Evolutionary conservation across 2,329 filamentous ascomycete species (phyloP), one percentile per base, ranked within the genome.

Genomic region (Cyphellophora attinorum): DNA sequence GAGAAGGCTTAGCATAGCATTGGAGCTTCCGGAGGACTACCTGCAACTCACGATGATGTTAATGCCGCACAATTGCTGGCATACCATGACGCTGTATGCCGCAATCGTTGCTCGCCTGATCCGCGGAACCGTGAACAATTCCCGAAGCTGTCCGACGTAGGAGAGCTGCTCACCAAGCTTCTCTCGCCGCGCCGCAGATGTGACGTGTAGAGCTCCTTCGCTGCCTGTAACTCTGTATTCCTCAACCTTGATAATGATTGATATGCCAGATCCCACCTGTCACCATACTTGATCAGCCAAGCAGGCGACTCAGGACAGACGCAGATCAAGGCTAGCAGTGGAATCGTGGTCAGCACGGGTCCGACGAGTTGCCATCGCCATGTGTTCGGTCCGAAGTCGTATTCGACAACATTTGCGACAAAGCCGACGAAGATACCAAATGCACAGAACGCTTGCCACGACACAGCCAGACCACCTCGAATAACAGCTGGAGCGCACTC

Each of bases 381-480:
- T 5, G 72, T 62, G 18, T 75, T 69, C 3, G 51, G 49, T 13
- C 73, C 72, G 0, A 67, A 65, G 31, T 76, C 61, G 30, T 72
- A 75, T 29, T 81, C 72, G 3, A 68, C 73, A 18, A 81, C 62
- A 48, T 81, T 82, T 37, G 76, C 75, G 37, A 66, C 70, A 37
- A 72, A 77, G 6, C 79, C 80, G 12, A 81, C 58, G 54, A 82
- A 78, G 46, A 82, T 80, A 17, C 75, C 74, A 61, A 62, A 63
- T 1, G 58, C 60, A 0, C 61, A 65, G 4, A 60, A 68, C 59
- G 67, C 63, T 46, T 70, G 67, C 66, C 67, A 70, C 56, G 63
- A 65, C 59, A 70, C 68, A 4, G 67, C 65, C 5, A 70, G 43
- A 1, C 64, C 65, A 14, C 67, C 67, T 36, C 67, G 59, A 21